Evolutionary conservation across 306 rosid genomes (phyloP).

Genomic region (Cicer judaicum): DNA sequence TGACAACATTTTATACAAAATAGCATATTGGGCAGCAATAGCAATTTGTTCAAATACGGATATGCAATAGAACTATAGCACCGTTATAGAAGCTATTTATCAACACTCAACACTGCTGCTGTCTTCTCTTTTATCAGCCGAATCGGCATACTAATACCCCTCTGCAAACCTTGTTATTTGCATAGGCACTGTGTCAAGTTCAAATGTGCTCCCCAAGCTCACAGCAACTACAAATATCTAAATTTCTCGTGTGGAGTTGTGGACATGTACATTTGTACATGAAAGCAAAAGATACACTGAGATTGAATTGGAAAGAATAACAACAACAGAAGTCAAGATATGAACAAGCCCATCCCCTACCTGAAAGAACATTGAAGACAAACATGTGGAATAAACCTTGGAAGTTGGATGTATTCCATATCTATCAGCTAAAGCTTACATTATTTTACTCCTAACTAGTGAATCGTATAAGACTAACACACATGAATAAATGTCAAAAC

Average conservation of each 20-base stretch:
- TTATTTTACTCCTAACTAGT: neutral
- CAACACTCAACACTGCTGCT: too few species aligned
- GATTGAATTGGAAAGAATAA: neutral
- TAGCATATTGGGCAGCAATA: too few species aligned
- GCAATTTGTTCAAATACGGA: too few species aligned
- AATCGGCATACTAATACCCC: neutral
- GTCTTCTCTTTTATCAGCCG: too few species aligned
- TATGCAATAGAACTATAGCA: too few species aligned
- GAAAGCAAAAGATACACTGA: neutral
- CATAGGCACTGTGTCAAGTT: neutral
- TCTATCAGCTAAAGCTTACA: neutral
- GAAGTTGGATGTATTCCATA: constrained; percentile 10
- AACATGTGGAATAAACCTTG: neutral
- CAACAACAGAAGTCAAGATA: neutral
- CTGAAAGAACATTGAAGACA: constrained; percentile 20
- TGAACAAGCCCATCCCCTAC: neutral
- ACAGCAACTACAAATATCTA: constrained; percentile 15
- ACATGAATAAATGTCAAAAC: neutral
- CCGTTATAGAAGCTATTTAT: too few species aligned
- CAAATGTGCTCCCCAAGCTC: neutral
- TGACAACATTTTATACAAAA: too few species aligned
- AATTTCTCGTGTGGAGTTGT: neutral
- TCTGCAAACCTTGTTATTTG: constrained; percentile 1
- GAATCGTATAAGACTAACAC: neutral
- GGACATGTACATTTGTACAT: neutral